These are phyloP conservation scores for Mucor irregularis DNA, from an alignment of 371 early-diverging fungal genomes.

Conservation along the genomic window DNA sequence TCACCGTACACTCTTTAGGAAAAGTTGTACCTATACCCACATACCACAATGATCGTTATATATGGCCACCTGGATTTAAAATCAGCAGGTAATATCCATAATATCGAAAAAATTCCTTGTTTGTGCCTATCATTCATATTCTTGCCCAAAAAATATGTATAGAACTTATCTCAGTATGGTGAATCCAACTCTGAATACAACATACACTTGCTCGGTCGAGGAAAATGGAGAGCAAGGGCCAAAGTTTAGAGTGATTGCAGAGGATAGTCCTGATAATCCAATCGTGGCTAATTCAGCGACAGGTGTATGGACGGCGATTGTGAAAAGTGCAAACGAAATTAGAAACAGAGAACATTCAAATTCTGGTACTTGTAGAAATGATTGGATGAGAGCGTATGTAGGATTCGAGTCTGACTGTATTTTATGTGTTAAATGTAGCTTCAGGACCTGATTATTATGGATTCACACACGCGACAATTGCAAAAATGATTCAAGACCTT, in stretches of 20 bases:
- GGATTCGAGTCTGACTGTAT: no score
- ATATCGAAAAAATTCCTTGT: background rate
- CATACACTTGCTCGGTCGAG: conserved; percentile 73
- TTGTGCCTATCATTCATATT: background rate
- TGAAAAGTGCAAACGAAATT: conserved; percentile 75
- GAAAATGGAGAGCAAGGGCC: conserved; percentile 81
- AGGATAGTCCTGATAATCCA: conserved; percentile 63
- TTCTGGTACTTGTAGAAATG: no score
- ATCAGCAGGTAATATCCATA: conserved; percentile 40
- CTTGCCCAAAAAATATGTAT: background rate
- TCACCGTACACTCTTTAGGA: conserved; percentile 74
- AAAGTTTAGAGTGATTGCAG: conserved; percentile 77
- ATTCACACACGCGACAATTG: conserved; percentile 83
- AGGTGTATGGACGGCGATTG: conserved; percentile 86
- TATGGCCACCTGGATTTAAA: conserved; percentile 88
- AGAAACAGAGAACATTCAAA: conserved; percentile 79
- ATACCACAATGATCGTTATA: conserved; percentile 88
- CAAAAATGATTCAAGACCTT: conserved; percentile 87
- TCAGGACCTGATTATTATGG: conserved; percentile 94
- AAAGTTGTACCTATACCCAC: conserved; percentile 71
- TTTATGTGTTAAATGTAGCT: conserved; percentile 36
- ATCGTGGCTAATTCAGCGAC: conserved; percentile 80
- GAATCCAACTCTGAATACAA: conserved; percentile 56
- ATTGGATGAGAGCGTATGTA: no score
- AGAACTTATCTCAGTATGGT: conserved; percentile 76